Evolutionary conservation across 2,329 filamentous ascomycete species (phyloP).

Genomic region (Sporothrix phasma): DNA sequence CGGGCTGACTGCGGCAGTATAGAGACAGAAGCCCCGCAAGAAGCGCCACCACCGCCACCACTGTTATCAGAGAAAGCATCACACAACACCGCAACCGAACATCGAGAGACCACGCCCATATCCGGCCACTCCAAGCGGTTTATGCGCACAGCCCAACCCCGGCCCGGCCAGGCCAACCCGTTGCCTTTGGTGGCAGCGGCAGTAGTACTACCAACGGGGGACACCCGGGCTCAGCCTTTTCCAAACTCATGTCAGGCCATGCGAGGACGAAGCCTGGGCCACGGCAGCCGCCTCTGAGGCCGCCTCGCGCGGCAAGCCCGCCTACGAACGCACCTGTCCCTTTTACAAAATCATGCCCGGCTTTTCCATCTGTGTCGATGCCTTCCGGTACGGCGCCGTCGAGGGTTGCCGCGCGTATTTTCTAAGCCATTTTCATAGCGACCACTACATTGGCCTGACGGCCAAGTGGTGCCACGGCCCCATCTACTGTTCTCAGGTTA

Average conservation of each 20-base stretch:
- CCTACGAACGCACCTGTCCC: slow-evolving; percentile 83
- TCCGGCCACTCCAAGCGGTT: slow-evolving; percentile 43
- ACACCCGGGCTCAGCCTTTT: slow-evolving; percentile 69
- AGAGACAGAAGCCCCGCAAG: background rate
- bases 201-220: no score
- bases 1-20: slow-evolving; percentile 26
- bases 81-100: background rate
- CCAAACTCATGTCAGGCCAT: slow-evolving; percentile 84
- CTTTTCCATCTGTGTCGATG: slow-evolving; percentile 87
- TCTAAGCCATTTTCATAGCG: slow-evolving; percentile 93
- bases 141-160: slow-evolving; percentile 58
- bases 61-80: background rate
- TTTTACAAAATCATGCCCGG: slow-evolving; percentile 98
- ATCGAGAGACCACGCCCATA: slow-evolving; percentile 21
- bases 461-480: slow-evolving; percentile 85
- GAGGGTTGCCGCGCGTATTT: slow-evolving; percentile 92
- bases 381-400: slow-evolving; percentile 89
- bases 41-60: background rate
- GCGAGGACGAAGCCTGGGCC: slow-evolving; percentile 88
- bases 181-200: slow-evolving; percentile 40
- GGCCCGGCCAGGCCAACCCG: slow-evolving; percentile 71
- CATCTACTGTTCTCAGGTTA: slow-evolving; percentile 92
- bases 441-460: slow-evolving; percentile 89
- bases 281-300: slow-evolving; percentile 71
- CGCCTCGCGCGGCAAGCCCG: slow-evolving; percentile 70